These are phyloP conservation scores for Meripilus lineatus DNA, from an alignment of 1,284 basidiomycete genomes.

Conservation along the genomic window DNA sequence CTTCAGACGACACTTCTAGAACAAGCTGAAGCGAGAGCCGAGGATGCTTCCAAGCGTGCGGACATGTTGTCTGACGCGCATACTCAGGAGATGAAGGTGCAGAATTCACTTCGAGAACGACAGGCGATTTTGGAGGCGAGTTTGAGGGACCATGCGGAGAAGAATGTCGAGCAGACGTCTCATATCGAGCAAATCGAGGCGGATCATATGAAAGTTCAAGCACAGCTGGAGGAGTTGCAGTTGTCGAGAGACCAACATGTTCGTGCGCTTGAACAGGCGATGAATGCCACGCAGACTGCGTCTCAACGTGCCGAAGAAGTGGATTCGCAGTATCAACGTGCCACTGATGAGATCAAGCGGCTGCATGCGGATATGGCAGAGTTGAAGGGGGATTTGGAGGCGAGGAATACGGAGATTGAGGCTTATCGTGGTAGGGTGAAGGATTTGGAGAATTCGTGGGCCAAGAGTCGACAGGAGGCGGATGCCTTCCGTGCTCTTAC, in stretches of 20 bases:
- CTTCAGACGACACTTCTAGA: conserved; percentile 76
- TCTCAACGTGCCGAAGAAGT: conserved; percentile 79
- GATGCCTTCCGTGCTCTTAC: conserved; percentile 82
- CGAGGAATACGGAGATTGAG: conserved; percentile 68
- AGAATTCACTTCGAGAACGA: conserved; percentile 70
- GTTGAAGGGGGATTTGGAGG: conserved; percentile 74
- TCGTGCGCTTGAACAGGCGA: conserved; percentile 82
- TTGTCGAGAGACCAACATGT: conserved; percentile 79
- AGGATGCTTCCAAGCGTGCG: conserved; percentile 79
- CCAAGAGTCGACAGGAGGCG: conserved; percentile 86
- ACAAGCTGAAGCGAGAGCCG: conserved; percentile 76
- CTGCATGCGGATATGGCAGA: conserved; percentile 77
- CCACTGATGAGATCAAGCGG: conserved; percentile 60
- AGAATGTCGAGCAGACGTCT: conserved; percentile 74
- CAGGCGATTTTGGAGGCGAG: conserved; percentile 60
- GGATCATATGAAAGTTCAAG: conserved; percentile 64
- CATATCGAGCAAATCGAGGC: conserved; percentile 74
- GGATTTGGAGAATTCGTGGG: conserved; percentile 83
- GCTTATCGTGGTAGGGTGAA: conserved; percentile 56
- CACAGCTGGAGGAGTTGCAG: conserved; percentile 69
- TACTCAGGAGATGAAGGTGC: conserved; percentile 62
- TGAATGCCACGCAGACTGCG: conserved; percentile 72
- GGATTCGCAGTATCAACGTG: conserved; percentile 68
- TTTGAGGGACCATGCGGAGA: conserved; percentile 78
- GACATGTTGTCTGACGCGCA: conserved; percentile 82